Conservation (phyloP, 805 yeast species). For the Ogataea zsoltii region DNA sequence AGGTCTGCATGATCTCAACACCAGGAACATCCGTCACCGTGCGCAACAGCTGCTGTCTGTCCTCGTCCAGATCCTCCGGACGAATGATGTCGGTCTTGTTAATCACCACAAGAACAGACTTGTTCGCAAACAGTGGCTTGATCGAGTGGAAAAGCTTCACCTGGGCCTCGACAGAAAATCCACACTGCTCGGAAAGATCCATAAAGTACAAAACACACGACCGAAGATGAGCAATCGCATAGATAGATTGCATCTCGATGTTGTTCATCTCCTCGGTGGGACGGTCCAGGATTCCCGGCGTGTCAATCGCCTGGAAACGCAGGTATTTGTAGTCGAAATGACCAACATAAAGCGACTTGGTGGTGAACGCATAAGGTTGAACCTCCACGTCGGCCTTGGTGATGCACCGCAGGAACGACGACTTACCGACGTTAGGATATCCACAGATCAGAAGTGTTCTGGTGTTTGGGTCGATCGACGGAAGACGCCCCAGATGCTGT, state of each 20-base stretch:
- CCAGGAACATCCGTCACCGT: constrained; percentile 67
- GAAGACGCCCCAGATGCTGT: constrained; percentile 98
- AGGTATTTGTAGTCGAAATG: constrained; percentile 98
- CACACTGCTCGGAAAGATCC: constrained; percentile 99
- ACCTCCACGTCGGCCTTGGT: constrained; percentile 99
- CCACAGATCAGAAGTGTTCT: constrained; percentile 97
- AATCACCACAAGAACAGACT: constrained; percentile 91
- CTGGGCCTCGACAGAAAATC: constrained; percentile 95
- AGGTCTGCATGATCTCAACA: constrained; percentile 89
- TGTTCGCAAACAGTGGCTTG: constrained; percentile 96
- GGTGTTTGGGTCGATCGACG: constrained; percentile 97
- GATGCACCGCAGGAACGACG: constrained; percentile 88
- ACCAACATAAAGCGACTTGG: constrained; percentile 95
- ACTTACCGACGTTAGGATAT: constrained; percentile 98
- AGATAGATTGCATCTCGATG: constrained; percentile 98
- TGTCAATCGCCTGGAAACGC: constrained; percentile 98
- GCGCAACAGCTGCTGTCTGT: constrained; percentile 68
- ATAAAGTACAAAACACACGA: constrained; percentile 95
- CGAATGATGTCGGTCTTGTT: constrained; percentile 91
- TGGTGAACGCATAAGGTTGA: constrained; percentile 99
- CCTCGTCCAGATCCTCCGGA: constrained; percentile 79
- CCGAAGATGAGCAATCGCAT: constrained; percentile 97
- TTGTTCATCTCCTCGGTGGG: constrained; percentile 99
- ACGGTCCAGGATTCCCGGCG: constrained; percentile 98
- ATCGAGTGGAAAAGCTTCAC: constrained; percentile 95